These are phyloP conservation scores for Pinus taeda DNA, from an alignment of 75 land plant genomes.

Conservation along the genomic window DNA sequence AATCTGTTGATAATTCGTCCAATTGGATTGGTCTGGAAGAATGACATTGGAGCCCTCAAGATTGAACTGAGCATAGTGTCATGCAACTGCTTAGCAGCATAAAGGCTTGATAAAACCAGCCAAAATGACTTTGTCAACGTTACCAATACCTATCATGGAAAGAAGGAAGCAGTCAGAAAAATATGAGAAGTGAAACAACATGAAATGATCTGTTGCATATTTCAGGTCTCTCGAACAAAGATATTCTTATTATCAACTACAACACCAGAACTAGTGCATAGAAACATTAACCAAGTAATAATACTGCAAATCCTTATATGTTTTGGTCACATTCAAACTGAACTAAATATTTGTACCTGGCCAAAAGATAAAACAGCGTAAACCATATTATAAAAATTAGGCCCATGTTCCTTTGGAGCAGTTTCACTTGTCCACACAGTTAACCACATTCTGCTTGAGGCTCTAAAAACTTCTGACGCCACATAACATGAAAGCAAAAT, in stretches of 20 bases:
- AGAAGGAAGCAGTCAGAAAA: not conserved
- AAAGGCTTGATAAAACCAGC: conserved; percentile 80
- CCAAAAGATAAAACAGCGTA: conserved; percentile 80
- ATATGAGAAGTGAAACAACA: not conserved
- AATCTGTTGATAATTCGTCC: conserved; percentile 96
- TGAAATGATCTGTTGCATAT: not conserved
- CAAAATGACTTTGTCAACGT: conserved; percentile 83
- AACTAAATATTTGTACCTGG: conserved; percentile 53
- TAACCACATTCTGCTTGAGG: conserved; percentile 91
- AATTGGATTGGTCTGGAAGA: conserved; percentile 95
- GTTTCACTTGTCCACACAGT: conserved; percentile 76
- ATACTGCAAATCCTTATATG: not conserved
- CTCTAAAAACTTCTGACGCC: conserved; percentile 61
- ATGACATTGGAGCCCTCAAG: conserved; percentile 93
- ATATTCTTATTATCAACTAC: not conserved
- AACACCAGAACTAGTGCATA: too few relatives aligned
- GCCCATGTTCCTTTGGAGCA: conserved; percentile 26
- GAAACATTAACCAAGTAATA: not conserved
- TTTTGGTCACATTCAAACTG: not conserved
- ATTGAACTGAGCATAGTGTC: conserved; percentile 82
- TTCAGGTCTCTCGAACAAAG: not conserved
- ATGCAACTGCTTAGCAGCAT: conserved; percentile 85
- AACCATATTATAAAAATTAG: conserved; percentile 68
- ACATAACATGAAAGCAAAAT: conserved; percentile 70
- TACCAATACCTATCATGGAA: conserved; percentile 56